These are phyloP conservation scores for Phytophthora tentaculata DNA, from an alignment of 352 stramenopile genomes.

Conservation along the genomic window DNA sequence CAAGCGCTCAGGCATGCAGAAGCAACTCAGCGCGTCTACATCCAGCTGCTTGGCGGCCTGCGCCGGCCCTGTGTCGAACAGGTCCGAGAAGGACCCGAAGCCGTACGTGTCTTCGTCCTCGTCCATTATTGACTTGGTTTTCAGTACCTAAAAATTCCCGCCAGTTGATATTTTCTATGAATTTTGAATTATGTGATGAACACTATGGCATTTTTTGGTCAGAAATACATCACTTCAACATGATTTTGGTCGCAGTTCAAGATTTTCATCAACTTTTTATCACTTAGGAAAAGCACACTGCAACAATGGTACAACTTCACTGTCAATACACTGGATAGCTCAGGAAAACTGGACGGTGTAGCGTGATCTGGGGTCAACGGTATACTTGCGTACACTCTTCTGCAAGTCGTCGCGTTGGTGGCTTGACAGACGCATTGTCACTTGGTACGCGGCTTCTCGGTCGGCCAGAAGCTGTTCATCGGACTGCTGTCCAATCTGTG, in stretches of 20 bases:
- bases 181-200: neutral
- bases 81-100: slow-evolving; percentile 70
- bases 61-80: slow-evolving; percentile 39
- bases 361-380: slow-evolving; percentile 63
- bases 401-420: slow-evolving; percentile 65
- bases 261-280: neutral
- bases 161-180: neutral
- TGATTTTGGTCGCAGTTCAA: neutral
- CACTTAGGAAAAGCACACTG: too few species aligned
- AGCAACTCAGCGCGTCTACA: slow-evolving; percentile 41
- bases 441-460: slow-evolving; percentile 64
- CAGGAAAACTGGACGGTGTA: slow-evolving; percentile 61
- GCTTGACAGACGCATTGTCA: slow-evolving; percentile 64
- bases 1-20: slow-evolving; percentile 57
- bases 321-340: too few species aligned
- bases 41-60: slow-evolving; percentile 38
- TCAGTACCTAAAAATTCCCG: slow-evolving; percentile 2
- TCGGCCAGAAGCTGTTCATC: slow-evolving; percentile 74
- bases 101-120: slow-evolving; percentile 74
- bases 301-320: too few species aligned
- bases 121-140: slow-evolving; percentile 35
- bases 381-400: slow-evolving; percentile 83
- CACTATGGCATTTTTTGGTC: neutral
- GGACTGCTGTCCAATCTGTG: slow-evolving; percentile 59
- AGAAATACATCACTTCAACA: slow-evolving; percentile 13